Base-by-base conservation (phyloP, 2,329 filamentous ascomycete genomes). In the Alternaria alternata region DNA sequence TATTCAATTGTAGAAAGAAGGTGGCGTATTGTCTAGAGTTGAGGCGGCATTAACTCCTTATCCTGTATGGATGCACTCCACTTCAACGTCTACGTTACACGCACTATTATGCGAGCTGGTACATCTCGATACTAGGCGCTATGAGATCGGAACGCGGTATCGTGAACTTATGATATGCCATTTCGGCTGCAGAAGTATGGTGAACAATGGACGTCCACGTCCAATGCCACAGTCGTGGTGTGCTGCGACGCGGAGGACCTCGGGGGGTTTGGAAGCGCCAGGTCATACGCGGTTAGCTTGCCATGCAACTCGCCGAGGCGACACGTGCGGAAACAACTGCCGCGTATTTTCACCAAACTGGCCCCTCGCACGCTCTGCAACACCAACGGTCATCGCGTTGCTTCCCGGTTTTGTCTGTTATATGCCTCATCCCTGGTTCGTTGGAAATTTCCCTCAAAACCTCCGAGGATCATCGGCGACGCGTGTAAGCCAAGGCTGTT, bases 281-380 rank as follows among this genome's bases (percentile, higher is more conserved):
- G 18, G 34, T 42, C 41, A 3, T 11, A 16, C n/a, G 14, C 0
- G 26, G 20, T 42, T 60, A 57, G 53, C 28, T 18, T 26, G 20
- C 20, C 16, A 60, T 60, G 57, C 57, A 60, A 30, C 18, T 60
- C n/a, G 57, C 57, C 57, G 57, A 57, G 24, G 24, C 26, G 26
- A 39, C 41, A 42, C n/a, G 26, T 38, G 44, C 36, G 41, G 57
- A 36, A 57, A 20, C 20, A 41, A 51, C 42, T 57, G 57, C 52
- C 46, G 57, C 32, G 46, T 34, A 22, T 24, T 30, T 28, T 30
- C 57, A 32, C 55, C 22, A 18, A n/a, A 22, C 34, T 28, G 16
- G 24, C 20, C 44, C 34, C 16, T 30, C 24, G 24, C 16, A 24
- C n/a, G 26, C 34, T n/a, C 32, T 30, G 32, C 46, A 57, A 42